These are phyloP conservation scores for Saccharomycopsis sp. DNA, from an alignment of 805 yeast species.

Conservation along the genomic window DNA sequence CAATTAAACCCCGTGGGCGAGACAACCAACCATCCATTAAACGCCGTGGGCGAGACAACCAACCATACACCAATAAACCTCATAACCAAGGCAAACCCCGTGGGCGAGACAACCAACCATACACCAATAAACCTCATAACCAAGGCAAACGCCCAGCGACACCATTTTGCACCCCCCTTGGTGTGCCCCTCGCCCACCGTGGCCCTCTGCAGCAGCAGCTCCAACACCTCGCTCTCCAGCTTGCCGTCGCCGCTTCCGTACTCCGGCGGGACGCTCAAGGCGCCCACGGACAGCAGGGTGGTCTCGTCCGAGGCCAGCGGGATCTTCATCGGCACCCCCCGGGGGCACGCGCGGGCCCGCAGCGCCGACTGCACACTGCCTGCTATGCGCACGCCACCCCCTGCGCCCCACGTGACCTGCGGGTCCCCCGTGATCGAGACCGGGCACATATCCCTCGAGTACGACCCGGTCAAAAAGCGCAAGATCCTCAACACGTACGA, in stretches of 20 bases:
- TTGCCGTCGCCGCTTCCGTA: neutral
- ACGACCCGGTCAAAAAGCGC: slow-evolving; percentile 79
- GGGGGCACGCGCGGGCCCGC: no score
- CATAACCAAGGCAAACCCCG: no score
- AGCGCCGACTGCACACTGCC: neutral
- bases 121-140: no score
- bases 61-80: no score
- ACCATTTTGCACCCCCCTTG: neutral
- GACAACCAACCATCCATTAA: no score
- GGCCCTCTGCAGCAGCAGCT: neutral
- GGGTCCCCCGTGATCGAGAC: slow-evolving; percentile 73
- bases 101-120: no score
- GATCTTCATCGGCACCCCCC: no score
- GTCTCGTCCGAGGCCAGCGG: neutral
- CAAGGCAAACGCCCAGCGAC: neutral
- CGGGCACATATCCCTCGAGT: slow-evolving; percentile 67
- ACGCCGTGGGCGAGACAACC: no score
- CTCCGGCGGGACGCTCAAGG: neutral
- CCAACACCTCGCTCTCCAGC: neutral
- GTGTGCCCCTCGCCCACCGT: neutral
- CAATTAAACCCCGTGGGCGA: no score
- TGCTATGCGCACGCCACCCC: no score
- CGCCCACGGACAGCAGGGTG: neutral
- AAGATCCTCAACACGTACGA: slow-evolving; percentile 87
- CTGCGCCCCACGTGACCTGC: slow-evolving; percentile 18